phyloP scores from a whole-genome alignment of 108 stramenopile species.

The Nitzschia sp. region DNA sequence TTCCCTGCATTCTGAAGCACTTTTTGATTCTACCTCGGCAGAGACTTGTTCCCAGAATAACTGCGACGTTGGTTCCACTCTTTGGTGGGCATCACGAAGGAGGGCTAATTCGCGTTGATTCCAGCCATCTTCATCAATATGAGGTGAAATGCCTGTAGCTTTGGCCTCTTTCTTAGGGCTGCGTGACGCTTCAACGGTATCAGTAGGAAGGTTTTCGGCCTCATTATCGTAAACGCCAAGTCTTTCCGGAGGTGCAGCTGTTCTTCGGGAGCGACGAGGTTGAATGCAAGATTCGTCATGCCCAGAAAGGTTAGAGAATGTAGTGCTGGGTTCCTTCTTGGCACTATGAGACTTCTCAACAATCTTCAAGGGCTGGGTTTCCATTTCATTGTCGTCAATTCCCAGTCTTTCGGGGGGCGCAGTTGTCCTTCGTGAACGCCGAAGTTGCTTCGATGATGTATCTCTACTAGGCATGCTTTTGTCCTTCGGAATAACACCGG shows the following conservation, averaged over 20 bases:
- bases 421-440: slow-evolving; percentile 6
- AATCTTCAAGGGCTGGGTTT: too few relatives aligned
- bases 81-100: slow-evolving; percentile 28
- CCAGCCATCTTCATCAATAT: neutral
- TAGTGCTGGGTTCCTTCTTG: too few relatives aligned
- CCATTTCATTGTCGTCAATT: neutral
- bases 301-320: too few relatives aligned
- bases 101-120: slow-evolving; percentile 3
- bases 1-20: slow-evolving; percentile 44
- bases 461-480: too few relatives aligned
- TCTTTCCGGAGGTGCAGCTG: neutral
- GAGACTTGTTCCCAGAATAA: slow-evolving; percentile 59
- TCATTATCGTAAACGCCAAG: neutral
- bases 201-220: neutral
- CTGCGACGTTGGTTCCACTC: slow-evolving; percentile 51
- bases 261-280: slow-evolving; percentile 1
- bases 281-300: too few relatives aligned
- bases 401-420: slow-evolving; percentile 2
- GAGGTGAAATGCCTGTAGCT: too few relatives aligned
- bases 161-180: too few relatives aligned
- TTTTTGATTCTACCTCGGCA: slow-evolving; percentile 31
- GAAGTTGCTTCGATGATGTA: neutral
- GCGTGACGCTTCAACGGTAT: too few relatives aligned
- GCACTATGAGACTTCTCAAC: too few relatives aligned
- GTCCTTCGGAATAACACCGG: too few relatives aligned